Base-by-base conservation (phyloP, 2,329 filamentous ascomycete species). In the Fusarium acutatum region DNA sequence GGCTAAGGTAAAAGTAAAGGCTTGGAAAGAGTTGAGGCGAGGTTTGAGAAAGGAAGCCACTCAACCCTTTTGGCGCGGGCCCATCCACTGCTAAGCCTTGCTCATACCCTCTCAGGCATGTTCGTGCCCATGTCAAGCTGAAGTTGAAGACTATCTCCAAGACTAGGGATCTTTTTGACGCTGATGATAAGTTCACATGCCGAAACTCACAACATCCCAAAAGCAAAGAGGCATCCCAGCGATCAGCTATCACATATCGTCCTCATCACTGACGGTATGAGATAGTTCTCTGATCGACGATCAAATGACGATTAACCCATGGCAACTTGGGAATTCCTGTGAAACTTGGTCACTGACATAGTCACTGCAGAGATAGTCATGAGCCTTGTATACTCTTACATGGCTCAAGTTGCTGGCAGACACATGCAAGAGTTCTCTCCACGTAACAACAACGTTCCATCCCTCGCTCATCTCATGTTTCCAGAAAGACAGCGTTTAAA, bases 381-480 rank as follows among this genome's bases (percentile, higher is more conserved):
- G 28, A 32, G 32, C 26, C 30, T 50, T 26, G 46, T 24, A 26
- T 44, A 40, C 43, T 47, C 22, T 22, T 6, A 6, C 22, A 37
- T 34, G 28, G 24, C 37, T 37, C 53, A 40, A 54, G 52, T 26
- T 59, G 24, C 37, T 32, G 24, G 28, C 54, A 26, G 43, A 43
- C 17, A 46, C 41, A 50, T 44, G 32, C 18, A 52, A 40, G 20
- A 44, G 17, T 18, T 28, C 54, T 50, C 58, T 50, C 20, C 34
- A 26, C 70, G 34, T 58, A 30, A 50, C 41, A 56, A 68, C 62
- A 60, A 56, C 71, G 71, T 74, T 53, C 58, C 71, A 73, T 71
- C 37, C 53, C 41, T 67, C 37, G 50, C 30, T 24, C 37, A 35
- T 60, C 30, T 34, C 37, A 40, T 60, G 71, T 64, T 73, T 73